A percentile compares a stretch with the other conserved stretches of the same genome.
These are phyloP conservation scores for Scopulariopsis brevicaulis DNA, from an alignment of 2,329 filamentous ascomycete species.

Conservation along the genomic window DNA sequence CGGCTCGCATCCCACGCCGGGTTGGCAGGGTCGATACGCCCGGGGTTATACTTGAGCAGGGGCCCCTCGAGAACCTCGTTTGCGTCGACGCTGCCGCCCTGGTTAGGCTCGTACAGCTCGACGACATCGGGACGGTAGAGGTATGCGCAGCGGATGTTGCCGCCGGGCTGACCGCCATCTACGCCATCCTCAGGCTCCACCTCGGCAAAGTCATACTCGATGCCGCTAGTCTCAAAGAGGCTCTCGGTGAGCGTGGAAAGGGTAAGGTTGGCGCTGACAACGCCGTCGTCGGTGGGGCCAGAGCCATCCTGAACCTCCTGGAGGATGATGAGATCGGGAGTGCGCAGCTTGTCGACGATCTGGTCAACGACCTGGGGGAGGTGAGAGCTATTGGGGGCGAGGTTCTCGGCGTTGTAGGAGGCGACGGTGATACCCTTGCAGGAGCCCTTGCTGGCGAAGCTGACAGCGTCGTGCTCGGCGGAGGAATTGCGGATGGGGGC, in stretches of 20 bases:
- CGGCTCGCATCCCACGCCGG: slow-evolving; percentile 47
- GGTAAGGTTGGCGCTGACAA: slow-evolving; percentile 43
- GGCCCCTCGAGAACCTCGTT: slow-evolving; percentile 47
- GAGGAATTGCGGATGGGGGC: slow-evolving; percentile 33
- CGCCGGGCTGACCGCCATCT: slow-evolving; percentile 57
- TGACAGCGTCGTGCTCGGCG: slow-evolving; percentile 34
- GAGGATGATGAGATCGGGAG: slow-evolving; percentile 55
- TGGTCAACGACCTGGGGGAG: slow-evolving; percentile 49
- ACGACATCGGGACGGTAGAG: slow-evolving; percentile 53
- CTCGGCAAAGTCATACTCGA: slow-evolving; percentile 47
- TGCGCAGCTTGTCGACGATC: slow-evolving; percentile 51
- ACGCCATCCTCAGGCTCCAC: slow-evolving; percentile 46
- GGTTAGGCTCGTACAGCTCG: slow-evolving; percentile 45
- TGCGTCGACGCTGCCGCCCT: slow-evolving; percentile 39
- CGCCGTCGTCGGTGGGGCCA: slow-evolving; percentile 48
- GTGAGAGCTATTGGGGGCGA: slow-evolving; percentile 42
- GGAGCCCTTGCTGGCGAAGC: slow-evolving; percentile 38
- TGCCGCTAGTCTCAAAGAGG: slow-evolving; percentile 35
- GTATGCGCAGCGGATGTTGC: slow-evolving; percentile 62
- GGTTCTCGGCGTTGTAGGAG: slow-evolving; percentile 61
- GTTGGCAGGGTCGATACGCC: slow-evolving; percentile 52
- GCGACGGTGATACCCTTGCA: slow-evolving; percentile 54
- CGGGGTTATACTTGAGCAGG: slow-evolving; percentile 56
- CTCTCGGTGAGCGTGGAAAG: slow-evolving; percentile 41
- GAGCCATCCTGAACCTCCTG: slow-evolving; percentile 62